Base-by-base conservation (phyloP, 78 protist species). In the Dictyostelium purpureum region DNA sequence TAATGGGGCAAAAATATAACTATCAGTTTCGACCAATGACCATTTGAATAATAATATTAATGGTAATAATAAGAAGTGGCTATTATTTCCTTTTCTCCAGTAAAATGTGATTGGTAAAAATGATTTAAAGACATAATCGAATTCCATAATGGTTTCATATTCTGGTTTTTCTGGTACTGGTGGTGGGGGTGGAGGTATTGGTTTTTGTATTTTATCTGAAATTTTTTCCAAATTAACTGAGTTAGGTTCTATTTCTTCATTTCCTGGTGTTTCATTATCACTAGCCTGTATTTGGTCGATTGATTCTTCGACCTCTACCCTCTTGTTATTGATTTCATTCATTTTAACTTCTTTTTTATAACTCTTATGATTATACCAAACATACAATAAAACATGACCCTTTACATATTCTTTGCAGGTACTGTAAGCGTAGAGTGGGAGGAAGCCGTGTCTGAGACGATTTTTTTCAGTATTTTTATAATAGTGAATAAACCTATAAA, bases 101-200 rank as follows among this genome's bases (percentile, higher is more conserved):
- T 54, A 85, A 56, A 38, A 85, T 18, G 77, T 31, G n/a, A 85
- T n/a, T 85, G 92, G 92, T 26, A 85, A 45, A 12, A 85, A 57
- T 26, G 63, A 52, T 9, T 51, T 18, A 35, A 70, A 26, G 16
- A 52, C 42, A 1, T 33, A 59, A 19, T 35, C 51, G n/a, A 45
- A 38, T 40, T 54, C 37, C 5, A 14, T 2, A 19, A n/a, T 5
- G 5, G 45, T 16, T 47, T 21, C 26, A 5, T 38, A 2, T 1
- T n/a, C 21, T 38, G 47, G 56, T 73, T 85, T 42, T 21, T 12
- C 21, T 28, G 4, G 19, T 38, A 33, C 33, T 37, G 43, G 11
- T 7, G 37, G 0, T 1, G 45, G 35, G 1, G 59, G 38, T 12
- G 6, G 40, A 9, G 37, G 49, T 10, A 21, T 10, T 40, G 47